Conservation (phyloP, 2,329 filamentous ascomycete genomes). For the Penicillium sp. region DNA sequence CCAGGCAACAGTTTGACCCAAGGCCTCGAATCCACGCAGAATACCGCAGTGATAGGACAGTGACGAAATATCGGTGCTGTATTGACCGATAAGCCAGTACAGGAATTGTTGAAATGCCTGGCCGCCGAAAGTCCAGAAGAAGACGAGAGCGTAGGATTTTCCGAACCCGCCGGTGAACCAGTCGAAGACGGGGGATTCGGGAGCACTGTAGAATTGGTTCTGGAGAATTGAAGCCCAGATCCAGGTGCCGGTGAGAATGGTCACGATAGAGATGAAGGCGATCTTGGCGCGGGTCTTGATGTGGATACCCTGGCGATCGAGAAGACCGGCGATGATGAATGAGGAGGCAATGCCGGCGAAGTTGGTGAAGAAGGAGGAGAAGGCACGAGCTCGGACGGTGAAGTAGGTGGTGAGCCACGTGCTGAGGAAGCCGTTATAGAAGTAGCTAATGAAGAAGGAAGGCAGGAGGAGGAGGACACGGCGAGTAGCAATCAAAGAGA, state of each 20-base stretch:
- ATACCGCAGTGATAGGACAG: slow-evolving; percentile 36
- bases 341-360: slow-evolving; percentile 33
- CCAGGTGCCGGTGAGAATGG: slow-evolving; percentile 31
- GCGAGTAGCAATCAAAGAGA: slow-evolving; percentile 29
- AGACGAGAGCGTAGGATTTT: slow-evolving; percentile 32
- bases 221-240: slow-evolving; percentile 34
- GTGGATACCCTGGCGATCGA: slow-evolving; percentile 32
- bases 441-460: slow-evolving; percentile 40
- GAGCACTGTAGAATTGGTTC: slow-evolving; percentile 29
- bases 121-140: slow-evolving; percentile 34
- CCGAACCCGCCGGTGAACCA: slow-evolving; percentile 34
- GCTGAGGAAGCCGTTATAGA: slow-evolving; percentile 39
- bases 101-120: slow-evolving; percentile 36
- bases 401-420: slow-evolving; percentile 36
- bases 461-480: slow-evolving; percentile 34
- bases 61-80: slow-evolving; percentile 33
- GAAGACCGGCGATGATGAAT: slow-evolving; percentile 30
- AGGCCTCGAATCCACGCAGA: slow-evolving; percentile 33
- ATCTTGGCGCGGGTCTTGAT: slow-evolving; percentile 34
- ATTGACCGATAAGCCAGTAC: slow-evolving; percentile 36
- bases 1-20: slow-evolving; percentile 36
- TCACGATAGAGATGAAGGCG: slow-evolving; percentile 27
- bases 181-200: slow-evolving; percentile 31
- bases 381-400: slow-evolving; percentile 33
- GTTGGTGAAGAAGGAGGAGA: slow-evolving; percentile 36